These are phyloP conservation scores for Ustilago curta DNA, from an alignment of 1,284 basidiomycete species.

Conservation along the genomic window DNA sequence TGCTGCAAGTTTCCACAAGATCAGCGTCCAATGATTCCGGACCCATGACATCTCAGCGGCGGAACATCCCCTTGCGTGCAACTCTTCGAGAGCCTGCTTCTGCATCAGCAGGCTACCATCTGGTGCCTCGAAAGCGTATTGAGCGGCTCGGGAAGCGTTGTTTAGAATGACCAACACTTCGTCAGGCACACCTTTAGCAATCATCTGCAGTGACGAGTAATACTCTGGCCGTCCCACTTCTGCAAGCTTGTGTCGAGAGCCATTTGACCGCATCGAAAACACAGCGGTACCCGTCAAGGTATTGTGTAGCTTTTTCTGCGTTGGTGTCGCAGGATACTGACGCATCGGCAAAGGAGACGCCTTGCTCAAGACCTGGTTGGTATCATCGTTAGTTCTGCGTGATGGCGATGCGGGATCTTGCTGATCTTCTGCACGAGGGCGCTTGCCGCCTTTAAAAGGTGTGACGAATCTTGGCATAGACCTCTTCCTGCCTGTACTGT, in stretches of 20 bases:
- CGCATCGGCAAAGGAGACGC: constrained; percentile 9
- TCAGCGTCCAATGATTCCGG: constrained; percentile 87
- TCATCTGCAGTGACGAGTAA: constrained; percentile 38
- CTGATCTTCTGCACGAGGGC: constrained; percentile 22
- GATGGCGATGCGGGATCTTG: constrained; percentile 28
- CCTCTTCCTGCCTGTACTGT: constrained; percentile 37
- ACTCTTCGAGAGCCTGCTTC: constrained; percentile 38
- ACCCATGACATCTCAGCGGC: constrained; percentile 84
- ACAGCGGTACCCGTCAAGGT: constrained; percentile 19
- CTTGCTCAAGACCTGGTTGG: not conserved
- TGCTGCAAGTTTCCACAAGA: constrained; percentile 94
- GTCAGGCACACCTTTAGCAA: constrained; percentile 50
- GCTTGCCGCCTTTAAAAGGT: constrained; percentile 56
- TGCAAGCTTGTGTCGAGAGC: constrained; percentile 21
- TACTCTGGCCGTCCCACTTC: constrained; percentile 44
- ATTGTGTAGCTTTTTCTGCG: not conserved
- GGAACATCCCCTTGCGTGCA: constrained; percentile 42
- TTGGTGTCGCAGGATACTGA: constrained; percentile 6
- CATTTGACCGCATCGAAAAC: constrained; percentile 9
- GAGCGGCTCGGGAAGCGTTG: constrained; percentile 38
- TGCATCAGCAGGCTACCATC: constrained; percentile 36
- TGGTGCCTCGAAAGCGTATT: constrained; percentile 52
- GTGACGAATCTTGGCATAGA: constrained; percentile 46
- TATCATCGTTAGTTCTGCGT: constrained; percentile 8
- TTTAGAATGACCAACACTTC: constrained; percentile 56